Evolutionary conservation across 345 rosid species (phyloP).

Genomic region (Lenwebbia sp.): DNA sequence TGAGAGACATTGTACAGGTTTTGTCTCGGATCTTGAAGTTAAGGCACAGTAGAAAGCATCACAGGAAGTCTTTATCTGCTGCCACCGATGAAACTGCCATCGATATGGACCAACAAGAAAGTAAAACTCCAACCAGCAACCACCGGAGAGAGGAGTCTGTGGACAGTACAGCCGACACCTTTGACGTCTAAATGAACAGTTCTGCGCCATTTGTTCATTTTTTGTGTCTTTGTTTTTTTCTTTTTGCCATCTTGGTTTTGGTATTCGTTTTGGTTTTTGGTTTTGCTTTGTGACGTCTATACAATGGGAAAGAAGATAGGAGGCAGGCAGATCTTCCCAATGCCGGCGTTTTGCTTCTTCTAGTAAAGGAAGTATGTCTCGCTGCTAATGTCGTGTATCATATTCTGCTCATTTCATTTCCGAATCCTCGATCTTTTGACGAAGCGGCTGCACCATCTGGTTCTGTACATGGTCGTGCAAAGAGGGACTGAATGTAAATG

Average conservation of each 20-base stretch:
- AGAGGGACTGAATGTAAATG: not conserved
- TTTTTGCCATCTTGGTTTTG: not conserved
- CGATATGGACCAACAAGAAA: conserved; percentile 31
- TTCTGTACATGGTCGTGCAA: not conserved
- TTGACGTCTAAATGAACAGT: conserved; percentile 27
- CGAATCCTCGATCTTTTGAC: not conserved
- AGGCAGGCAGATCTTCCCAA: conserved; percentile 5
- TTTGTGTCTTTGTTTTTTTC: not conserved
- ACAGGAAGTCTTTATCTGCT: conserved; percentile 30
- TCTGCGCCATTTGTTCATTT: conserved; percentile 3
- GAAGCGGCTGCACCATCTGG: not conserved
- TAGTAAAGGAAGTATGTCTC: not conserved
- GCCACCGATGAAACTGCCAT: conserved; percentile 35
- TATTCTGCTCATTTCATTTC: conserved; percentile 3
- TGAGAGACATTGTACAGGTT: conserved; percentile 93
- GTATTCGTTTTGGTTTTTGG: not conserved
- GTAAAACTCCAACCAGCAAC: conserved; percentile 18
- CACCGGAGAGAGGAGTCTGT: conserved; percentile 58
- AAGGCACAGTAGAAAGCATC: conserved; percentile 56
- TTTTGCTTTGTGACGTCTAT: conserved; percentile 2
- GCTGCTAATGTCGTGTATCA: conserved; percentile 19
- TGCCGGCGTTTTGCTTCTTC: not conserved
- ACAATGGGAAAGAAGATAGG: conserved; percentile 3
- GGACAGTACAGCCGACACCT: conserved; percentile 49
- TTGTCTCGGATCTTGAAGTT: conserved; percentile 56